A percentile compares a stretch with the other conserved stretches of the same genome.
Evolutionary conservation across 169 alveolate species (phyloP).

Genomic region (Sarcocystis neurona): DNA sequence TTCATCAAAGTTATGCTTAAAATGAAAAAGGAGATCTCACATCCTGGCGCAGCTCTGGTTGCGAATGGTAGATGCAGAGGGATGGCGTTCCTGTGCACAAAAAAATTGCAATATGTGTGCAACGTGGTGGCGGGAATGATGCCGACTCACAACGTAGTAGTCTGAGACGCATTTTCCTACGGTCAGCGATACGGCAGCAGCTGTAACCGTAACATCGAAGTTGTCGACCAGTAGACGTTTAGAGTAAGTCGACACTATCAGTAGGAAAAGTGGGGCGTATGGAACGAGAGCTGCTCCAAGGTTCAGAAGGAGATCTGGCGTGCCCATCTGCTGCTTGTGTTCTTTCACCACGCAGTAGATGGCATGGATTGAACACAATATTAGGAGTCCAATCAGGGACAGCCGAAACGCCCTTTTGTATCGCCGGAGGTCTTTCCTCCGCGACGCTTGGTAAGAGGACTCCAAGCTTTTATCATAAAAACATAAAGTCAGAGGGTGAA

Average conservation of each 20-base stretch:
- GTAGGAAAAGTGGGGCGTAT: not conserved
- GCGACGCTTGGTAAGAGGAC: not conserved
- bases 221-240: not conserved
- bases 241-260: not conserved
- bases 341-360: not conserved
- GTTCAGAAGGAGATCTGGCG: not conserved
- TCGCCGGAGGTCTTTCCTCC: not conserved
- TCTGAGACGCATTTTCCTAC: not conserved
- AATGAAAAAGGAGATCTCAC: no score
- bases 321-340: not conserved
- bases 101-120: no score
- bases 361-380: not conserved
- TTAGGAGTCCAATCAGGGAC: not conserved
- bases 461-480: not conserved
- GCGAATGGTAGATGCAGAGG: no score
- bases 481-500: not conserved
- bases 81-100: no score
- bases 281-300: not conserved
- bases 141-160: not conserved
- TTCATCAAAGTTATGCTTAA: no score
- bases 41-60: no score
- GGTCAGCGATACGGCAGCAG: not conserved
- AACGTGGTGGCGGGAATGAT: no score
- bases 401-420: not conserved
- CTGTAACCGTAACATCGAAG: not conserved